Evolutionary conservation across 306 rosid genomes (phyloP).

Genomic region (apple (Malus domestica)): ASM211411v1 NC_041803.1:43963001-43963500

Average conservation of each 20-base stretch:
- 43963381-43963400: neutral
- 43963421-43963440: slow-evolving; percentile 64
- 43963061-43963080: slow-evolving; percentile 9
- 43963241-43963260: neutral
- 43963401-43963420: slow-evolving; percentile 33
- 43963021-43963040: slow-evolving; percentile 18
- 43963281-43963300: neutral
- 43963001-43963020: neutral
- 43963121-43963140: slow-evolving; percentile 23
- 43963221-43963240: neutral
- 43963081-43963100: slow-evolving; percentile 2
- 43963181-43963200: neutral
- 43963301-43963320: neutral
- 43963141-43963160: neutral
- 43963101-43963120: slow-evolving; percentile 30
- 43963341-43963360: neutral
- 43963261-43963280: neutral
- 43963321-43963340: slow-evolving; percentile 4
- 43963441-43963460: slow-evolving; percentile 5
- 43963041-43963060: neutral
- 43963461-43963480: neutral
- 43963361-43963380: slow-evolving; percentile 2
- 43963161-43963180: neutral
- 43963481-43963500: neutral
- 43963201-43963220: neutral